Percentiles rank a stretch among this genome's conserved stretches.
Conservation (phyloP, 108 stramenopile genomes). For the Cyclostephanos tholiformis region DNA sequence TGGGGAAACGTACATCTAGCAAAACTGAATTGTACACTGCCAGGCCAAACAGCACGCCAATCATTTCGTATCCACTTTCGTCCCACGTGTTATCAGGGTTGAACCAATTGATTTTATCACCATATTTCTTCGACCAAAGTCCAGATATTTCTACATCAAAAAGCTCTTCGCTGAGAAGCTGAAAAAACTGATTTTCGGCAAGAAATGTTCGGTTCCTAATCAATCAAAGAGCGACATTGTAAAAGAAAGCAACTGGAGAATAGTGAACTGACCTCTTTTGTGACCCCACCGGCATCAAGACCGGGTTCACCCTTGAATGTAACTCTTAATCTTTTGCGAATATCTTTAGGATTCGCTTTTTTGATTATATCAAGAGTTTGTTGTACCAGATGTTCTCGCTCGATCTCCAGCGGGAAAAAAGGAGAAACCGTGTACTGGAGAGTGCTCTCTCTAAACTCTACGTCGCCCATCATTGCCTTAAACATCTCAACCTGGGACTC, state of each 20-base stretch:
- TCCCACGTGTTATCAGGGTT: slow-evolving; percentile 86
- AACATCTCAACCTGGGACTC: slow-evolving; percentile 72
- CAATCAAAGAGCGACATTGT: background rate
- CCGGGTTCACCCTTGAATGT: slow-evolving; percentile 93
- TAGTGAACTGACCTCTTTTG: slow-evolving; percentile 62
- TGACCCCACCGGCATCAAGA: slow-evolving; percentile 94
- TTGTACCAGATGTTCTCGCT: slow-evolving; percentile 66
- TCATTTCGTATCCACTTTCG: slow-evolving; percentile 76
- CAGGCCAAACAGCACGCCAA: slow-evolving; percentile 86
- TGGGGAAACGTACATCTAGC: slow-evolving; percentile 86
- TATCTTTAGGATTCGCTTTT: slow-evolving; percentile 58
- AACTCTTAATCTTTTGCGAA: slow-evolving; percentile 76
- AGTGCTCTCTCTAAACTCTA: slow-evolving; percentile 40
- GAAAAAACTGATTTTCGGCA: slow-evolving; percentile 66
- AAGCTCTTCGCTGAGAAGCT: slow-evolving; percentile 81
- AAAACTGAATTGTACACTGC: slow-evolving; percentile 92
- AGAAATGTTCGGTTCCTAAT: background rate
- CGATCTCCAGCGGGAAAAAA: slow-evolving; percentile 69
- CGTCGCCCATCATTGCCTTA: slow-evolving; percentile 50
- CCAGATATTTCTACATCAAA: slow-evolving; percentile 81
- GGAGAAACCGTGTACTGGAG: slow-evolving; percentile 54
- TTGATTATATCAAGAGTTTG: slow-evolving; percentile 70
- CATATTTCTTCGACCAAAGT: slow-evolving; percentile 79
- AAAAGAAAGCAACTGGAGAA: background rate
- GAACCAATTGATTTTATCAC: slow-evolving; percentile 85